Evolutionary conservation across 805 yeast genomes (phyloP), one percentile per base, ranked within the genome.

Genomic region (Helenozyma rhizophorensis): DNA sequence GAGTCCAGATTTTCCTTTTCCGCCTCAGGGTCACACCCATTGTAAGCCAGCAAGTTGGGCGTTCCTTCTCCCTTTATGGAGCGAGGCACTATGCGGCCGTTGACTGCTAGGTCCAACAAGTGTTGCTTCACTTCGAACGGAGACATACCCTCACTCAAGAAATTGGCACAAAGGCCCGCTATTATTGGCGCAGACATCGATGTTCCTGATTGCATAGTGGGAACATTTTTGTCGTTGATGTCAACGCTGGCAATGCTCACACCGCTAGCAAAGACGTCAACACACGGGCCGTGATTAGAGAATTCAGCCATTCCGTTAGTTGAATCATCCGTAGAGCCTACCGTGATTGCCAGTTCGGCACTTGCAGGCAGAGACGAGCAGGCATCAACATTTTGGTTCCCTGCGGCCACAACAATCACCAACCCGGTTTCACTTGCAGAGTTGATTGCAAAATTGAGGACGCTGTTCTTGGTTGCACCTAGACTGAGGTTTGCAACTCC

Each of bases 231-330:
- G 14, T 54, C 45, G 21, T 50, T 44, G 24, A 62, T 62, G 9
- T 74, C 65, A 10, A 81, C 65, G 34, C 89, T 80, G 17, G 66
- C 61, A 3, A 87, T 80, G 11, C 64, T 62, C 0, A 79, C 80
- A 0, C 97, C 97, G 29, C 90, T 76, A 0, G 96, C 87, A 58
- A 84, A 82, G 1, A 86, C 67, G 50, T 86, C 87, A 6, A 89
- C 94, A 56, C 97, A 90, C n/a, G 68, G 65, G 0, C 97, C 97
- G 88, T 89, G 85, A 52, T 90, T 89, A n/a, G 93, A 75, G 48
- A 90, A 89, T 9, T 71, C 51, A 0, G 97, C 94, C 22, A 88
- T 65, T 3, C 66, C 47, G 47, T 86, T 95, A 5, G 68, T 69
- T 13, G 70, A 52, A 51, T 85, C 95, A 50, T 87, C 90, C 31